Evolutionary conservation across 2,329 filamentous ascomycete genomes (phyloP).

Genomic region (Sporothrix brasiliensis): DNA sequence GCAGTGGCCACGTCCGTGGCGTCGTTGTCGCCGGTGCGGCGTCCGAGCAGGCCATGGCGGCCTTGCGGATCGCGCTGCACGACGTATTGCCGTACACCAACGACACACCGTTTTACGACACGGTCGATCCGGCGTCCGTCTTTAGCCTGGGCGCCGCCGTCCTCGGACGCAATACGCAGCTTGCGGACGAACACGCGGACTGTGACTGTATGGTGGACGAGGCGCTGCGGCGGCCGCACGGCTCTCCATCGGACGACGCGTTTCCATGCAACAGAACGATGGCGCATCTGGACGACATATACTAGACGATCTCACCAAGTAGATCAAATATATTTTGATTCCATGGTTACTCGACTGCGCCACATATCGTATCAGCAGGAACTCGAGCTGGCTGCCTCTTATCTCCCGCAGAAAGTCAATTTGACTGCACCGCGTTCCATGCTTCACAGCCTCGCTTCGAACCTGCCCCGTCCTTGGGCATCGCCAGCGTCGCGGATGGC

Average conservation of each 20-base stretch:
- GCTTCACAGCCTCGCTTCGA: background rate
- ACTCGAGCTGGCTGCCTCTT: too few relatives aligned
- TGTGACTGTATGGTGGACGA: conserved; percentile 2
- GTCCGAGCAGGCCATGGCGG: conserved; percentile 19
- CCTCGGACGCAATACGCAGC: conserved; percentile 21
- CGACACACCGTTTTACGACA: conserved; percentile 17
- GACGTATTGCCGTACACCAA: conserved; percentile 22
- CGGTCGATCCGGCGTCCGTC: conserved; percentile 17
- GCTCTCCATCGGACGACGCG: conserved; percentile 3
- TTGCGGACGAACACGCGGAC: background rate
- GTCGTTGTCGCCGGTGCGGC: conserved; percentile 23
- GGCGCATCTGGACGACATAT: background rate
- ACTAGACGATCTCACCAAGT: background rate
- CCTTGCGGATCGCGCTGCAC: conserved; percentile 20
- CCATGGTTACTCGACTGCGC: too few relatives aligned
- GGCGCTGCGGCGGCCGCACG: background rate
- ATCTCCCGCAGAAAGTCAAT: too few relatives aligned
- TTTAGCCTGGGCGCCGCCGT: conserved; percentile 25
- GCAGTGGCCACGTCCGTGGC: background rate
- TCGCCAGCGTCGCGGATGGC: background rate
- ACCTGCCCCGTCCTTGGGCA: background rate
- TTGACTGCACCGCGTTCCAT: too few relatives aligned
- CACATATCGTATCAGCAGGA: too few relatives aligned
- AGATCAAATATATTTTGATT: background rate
- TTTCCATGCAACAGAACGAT: conserved; percentile 13